Evolutionary conservation across 1,284 basidiomycete genomes (phyloP).

Genomic region (Rugosomyces carneus): DNA sequence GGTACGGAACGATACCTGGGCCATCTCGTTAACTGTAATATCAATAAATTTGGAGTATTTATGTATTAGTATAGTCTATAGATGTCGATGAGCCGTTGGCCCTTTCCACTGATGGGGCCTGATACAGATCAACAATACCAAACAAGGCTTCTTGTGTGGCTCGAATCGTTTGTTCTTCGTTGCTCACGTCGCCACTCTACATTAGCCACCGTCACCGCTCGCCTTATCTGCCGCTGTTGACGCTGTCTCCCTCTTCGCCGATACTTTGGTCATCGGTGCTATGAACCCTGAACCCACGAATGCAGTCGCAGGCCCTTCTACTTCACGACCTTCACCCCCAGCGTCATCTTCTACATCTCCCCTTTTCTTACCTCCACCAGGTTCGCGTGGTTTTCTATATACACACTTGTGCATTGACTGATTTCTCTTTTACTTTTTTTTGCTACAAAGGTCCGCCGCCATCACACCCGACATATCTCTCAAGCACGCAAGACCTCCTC

Average conservation of each 20-base stretch:
- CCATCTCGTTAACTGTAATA: conserved; percentile 1
- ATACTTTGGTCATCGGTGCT: conserved; percentile 16
- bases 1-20: conserved; percentile 17
- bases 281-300: conserved; percentile 31
- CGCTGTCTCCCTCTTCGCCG: conserved; percentile 13
- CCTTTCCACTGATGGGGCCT: conserved; percentile 2
- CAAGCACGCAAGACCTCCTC: conserved; percentile 71
- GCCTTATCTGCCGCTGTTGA: conserved; percentile 19
- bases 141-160: conserved; percentile 18
- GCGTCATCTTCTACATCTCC: conserved; percentile 21
- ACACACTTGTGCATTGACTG: conserved; percentile 1
- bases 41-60: conserved; percentile 1
- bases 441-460: conserved; percentile 30
- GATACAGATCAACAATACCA: conserved; percentile 17
- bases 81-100: too few relatives aligned
- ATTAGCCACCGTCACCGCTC: conserved; percentile 7
- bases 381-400: conserved; percentile 21
- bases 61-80: conserved; percentile 6
- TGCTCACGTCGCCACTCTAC: conserved; percentile 9
- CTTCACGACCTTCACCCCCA: conserved; percentile 20
- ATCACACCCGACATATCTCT: conserved; percentile 41
- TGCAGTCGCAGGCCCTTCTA: conserved; percentile 39
- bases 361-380: conserved; percentile 40
- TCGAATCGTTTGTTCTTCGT: conserved; percentile 14
- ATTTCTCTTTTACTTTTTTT: conserved; percentile 2